Evolutionary conservation across 768 basidiomycete genomes (phyloP).

Genomic region (Tylopilus cervinicoccineus): DNA sequence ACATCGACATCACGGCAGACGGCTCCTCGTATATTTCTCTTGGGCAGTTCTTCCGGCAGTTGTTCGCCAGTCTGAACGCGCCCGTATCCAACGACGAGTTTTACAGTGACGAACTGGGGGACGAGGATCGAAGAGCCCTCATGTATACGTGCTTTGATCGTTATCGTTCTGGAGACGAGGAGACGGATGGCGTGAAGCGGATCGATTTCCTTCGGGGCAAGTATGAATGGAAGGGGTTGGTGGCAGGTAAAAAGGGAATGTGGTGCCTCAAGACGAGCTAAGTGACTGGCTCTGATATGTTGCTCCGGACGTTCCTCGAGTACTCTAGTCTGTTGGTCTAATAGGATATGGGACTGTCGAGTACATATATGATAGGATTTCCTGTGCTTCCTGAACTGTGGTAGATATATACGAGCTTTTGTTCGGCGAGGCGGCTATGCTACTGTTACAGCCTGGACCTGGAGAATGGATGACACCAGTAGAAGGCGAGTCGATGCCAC

Average conservation of each 20-base stretch:
- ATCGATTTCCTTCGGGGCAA: constrained; percentile 61
- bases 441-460: too few species aligned
- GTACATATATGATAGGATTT: too few species aligned
- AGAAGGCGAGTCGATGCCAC: too few species aligned
- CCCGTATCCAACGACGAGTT: constrained; percentile 53
- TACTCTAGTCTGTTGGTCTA: too few species aligned
- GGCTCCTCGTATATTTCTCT: constrained; percentile 54
- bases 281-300: too few species aligned
- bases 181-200: constrained; percentile 44
- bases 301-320: too few species aligned
- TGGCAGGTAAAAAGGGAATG: constrained; percentile 50
- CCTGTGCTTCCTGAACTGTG: too few species aligned
- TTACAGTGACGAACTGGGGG: constrained; percentile 53
- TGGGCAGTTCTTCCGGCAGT: constrained; percentile 47
- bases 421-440: too few species aligned
- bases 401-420: too few species aligned
- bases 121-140: constrained; percentile 41
- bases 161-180: constrained; percentile 34
- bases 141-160: constrained; percentile 43
- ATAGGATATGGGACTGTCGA: too few species aligned
- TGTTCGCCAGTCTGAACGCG: constrained; percentile 40
- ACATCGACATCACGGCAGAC: constrained; percentile 49
- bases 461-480: too few species aligned
- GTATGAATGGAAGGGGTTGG: constrained; percentile 50
- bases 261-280: constrained; percentile 59